Evolutionary conservation across 805 yeast genomes (phyloP), one percentile per base, ranked within the genome.

Genomic region (Saturnispora serradocipensis): DNA sequence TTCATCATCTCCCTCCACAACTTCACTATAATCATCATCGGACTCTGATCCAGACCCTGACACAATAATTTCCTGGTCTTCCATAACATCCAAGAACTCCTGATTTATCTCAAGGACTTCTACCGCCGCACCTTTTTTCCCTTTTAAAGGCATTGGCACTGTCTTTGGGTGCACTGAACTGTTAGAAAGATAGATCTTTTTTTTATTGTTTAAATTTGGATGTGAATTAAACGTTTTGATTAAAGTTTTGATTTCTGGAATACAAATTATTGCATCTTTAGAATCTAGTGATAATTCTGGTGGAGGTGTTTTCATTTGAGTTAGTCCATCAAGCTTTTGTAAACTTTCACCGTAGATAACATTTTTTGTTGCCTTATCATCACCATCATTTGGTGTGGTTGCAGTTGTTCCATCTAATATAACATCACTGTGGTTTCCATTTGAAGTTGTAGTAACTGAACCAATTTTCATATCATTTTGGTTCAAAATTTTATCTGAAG

Each of bases 401-500:
- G 42, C 48, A 34, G 36, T 35, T 13, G 18, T 46, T 5, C 11
- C 35, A 36, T 45, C 25, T 15, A 32, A 16, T 39, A 15, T 30
- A 30, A 13, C 43, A 28, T 2, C 36, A 5, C 18, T 3, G 13
- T 3, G 4, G 6, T 16, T 20, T 18, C 30, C 8, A 34, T 39
- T 35, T n/a, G 13, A 34, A 7, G 18, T 4, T 10, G 42, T 8
- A 38, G 16, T 38, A 16, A 38, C 15, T 5, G 20, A 18, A 9
- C 42, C 42, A 38, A 18, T 20, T 38, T 49, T 54, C 13, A 56
- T 61, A 46, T 43, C 52, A 13, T 58, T 59, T 25, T 66, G 61
- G n/a, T 52, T 55, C 5, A 46, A 48, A 9, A 82, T 70, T 51
- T 75, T 80, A 49, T 75, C 77, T 45, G 69, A 56, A 0, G 82